A percentile compares a stretch with the other conserved stretches of the same genome.
Evolutionary conservation across 495 filamentous ascomycete genomes (phyloP).

Genomic region (Aspergillus indologenus): DNA sequence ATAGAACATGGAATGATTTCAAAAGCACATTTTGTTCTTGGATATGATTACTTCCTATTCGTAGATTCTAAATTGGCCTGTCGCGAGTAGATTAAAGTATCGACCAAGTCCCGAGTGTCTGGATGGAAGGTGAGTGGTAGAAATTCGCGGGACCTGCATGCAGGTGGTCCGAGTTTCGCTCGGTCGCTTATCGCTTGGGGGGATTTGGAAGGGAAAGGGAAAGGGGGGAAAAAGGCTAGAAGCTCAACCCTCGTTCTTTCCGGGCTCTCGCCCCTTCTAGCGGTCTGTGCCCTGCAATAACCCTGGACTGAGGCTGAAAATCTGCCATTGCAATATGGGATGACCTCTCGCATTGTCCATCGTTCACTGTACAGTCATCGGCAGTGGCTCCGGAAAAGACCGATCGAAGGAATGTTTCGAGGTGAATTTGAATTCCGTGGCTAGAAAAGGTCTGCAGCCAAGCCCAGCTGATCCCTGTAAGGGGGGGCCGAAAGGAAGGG

Average conservation of each 20-base stretch:
- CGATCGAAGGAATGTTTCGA: not conserved
- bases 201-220: too few relatives aligned
- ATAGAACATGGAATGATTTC: slow-evolving; percentile 1
- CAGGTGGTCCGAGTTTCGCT: not conserved
- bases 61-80: not conserved
- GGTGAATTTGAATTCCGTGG: not conserved
- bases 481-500: not conserved
- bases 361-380: not conserved
- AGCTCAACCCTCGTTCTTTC: not conserved
- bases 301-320: not conserved
- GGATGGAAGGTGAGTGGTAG: not conserved
- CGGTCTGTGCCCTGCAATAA: slow-evolving; percentile 1
- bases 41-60: not conserved
- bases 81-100: not conserved
- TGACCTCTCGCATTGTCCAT: not conserved
- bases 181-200: slow-evolving; percentile 1
- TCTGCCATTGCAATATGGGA: not conserved
- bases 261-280: not conserved
- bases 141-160: not conserved
- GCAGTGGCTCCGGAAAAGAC: not conserved
- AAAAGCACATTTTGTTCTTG: not conserved
- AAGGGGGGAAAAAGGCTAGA: not conserved
- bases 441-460: not conserved
- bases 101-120: not conserved
- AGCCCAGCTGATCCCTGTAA: not conserved